These are phyloP conservation scores for Ilex asprella DNA, from an alignment of 257 asterid genomes.

Conservation along the genomic window DNA sequence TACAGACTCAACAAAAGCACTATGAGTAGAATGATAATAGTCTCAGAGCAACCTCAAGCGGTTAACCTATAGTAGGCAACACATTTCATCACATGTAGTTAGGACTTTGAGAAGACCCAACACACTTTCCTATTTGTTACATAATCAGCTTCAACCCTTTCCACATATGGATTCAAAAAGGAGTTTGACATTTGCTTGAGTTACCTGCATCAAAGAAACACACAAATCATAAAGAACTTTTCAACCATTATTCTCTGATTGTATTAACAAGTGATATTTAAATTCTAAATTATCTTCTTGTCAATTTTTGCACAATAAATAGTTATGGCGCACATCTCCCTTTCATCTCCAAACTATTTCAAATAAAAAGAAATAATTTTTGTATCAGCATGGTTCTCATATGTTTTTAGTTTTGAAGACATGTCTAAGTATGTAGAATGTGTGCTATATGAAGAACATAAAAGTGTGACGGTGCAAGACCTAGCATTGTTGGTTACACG, in stretches of 20 bases:
- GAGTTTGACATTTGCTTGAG: too few species aligned
- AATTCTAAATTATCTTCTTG: constrained; percentile 39
- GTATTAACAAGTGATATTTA: neutral
- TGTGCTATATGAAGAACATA: too few species aligned
- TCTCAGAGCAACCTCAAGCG: constrained; percentile 99
- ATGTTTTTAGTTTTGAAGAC: too few species aligned
- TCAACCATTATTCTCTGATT: neutral
- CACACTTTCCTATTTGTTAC: constrained; percentile 2
- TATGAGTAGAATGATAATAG: constrained; percentile 86
- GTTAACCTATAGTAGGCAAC: constrained; percentile 58
- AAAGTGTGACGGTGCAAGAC: too few species aligned
- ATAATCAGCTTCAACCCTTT: constrained; percentile 34
- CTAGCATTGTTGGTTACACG: too few species aligned
- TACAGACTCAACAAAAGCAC: constrained; percentile 91
- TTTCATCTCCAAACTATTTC: constrained; percentile 48
- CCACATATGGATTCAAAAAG: constrained; percentile 48
- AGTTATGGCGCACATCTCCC: constrained; percentile 65
- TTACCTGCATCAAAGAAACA: constrained; percentile 7
- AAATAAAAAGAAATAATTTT: too few species aligned
- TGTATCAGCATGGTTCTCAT: too few species aligned
- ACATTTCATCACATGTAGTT: constrained; percentile 13
- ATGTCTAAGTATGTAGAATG: too few species aligned
- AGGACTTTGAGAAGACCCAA: constrained; percentile 1
- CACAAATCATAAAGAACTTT: constrained; percentile 2
- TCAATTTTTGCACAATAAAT: constrained; percentile 55